These are phyloP conservation scores for Starmerella bombi DNA, from an alignment of 805 yeast genomes.

Conservation along the genomic window DNA sequence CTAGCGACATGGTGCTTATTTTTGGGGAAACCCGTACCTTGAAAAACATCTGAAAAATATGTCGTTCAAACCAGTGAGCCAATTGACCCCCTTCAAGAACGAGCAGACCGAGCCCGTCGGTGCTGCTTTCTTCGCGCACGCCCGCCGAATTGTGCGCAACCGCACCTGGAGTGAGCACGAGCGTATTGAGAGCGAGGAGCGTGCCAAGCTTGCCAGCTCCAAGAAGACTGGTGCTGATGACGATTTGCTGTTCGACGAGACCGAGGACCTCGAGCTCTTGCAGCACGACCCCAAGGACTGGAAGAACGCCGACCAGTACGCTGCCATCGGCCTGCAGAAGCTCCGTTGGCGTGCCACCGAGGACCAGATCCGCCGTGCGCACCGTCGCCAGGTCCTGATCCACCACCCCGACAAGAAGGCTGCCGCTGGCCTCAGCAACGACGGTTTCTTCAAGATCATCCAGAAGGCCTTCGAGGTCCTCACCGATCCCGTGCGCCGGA, in stretches of 20 bases:
- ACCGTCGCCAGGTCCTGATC: conserved; percentile 88
- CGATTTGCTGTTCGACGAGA: conserved; percentile 34
- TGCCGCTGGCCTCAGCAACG: conserved; percentile 77
- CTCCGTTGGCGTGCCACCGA: conserved; percentile 83
- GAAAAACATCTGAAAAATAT: conserved; percentile 1
- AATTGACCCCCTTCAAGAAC: conserved; percentile 25
- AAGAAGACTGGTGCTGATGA: conserved; percentile 42
- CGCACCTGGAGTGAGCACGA: conserved; percentile 98
- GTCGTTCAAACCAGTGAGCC: conserved; percentile 22
- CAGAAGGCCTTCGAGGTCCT: conserved; percentile 91
- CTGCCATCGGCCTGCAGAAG: conserved; percentile 85
- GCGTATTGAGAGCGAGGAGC: conserved; percentile 75
- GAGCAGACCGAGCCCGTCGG: conserved; percentile 94
- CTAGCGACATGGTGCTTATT: too few species aligned
- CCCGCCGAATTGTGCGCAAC: conserved; percentile 87
- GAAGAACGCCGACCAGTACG: conserved; percentile 93
- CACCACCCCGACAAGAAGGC: conserved; percentile 98
- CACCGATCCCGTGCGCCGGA: conserved; percentile 74
- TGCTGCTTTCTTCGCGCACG: conserved; percentile 88
- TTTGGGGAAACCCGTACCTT: background rate
- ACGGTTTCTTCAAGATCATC: conserved; percentile 93
- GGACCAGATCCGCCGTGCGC: conserved; percentile 90
- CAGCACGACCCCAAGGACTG: conserved; percentile 94
- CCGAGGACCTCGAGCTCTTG: conserved; percentile 69
- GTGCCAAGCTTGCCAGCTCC: conserved; percentile 47